A percentile compares a stretch with the other conserved stretches of the same genome.
These are phyloP conservation scores for Zygotorulaspora mrakii DNA, from an alignment of 1,139 yeast species.

Conservation along the genomic window DNA sequence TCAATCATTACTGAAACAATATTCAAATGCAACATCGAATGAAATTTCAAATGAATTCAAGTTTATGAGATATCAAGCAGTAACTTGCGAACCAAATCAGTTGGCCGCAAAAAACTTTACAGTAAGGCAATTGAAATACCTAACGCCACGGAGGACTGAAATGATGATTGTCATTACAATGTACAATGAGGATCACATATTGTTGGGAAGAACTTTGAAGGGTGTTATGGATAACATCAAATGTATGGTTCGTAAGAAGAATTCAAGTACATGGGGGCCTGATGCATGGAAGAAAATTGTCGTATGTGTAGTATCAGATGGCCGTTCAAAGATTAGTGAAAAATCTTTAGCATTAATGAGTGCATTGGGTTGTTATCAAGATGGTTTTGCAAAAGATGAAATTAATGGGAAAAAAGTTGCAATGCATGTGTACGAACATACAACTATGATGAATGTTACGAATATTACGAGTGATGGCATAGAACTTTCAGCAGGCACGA, in stretches of 20 bases:
- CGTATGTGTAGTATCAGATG: conserved; percentile 87
- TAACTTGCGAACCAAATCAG: conserved; percentile 79
- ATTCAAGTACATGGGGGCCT: conserved; percentile 72
- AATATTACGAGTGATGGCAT: conserved; percentile 66
- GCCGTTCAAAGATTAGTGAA: conserved; percentile 85
- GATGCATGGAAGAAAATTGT: conserved; percentile 94
- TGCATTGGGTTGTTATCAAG: conserved; percentile 93
- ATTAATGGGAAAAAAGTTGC: conserved; percentile 84
- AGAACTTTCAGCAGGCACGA: conserved; percentile 45
- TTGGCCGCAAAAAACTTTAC: conserved; percentile 71
- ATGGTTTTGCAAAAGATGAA: conserved; percentile 85
- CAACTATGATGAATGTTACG: conserved; percentile 57
- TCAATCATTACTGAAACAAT: conserved; percentile 48
- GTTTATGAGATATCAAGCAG: conserved; percentile 79
- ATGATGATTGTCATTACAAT: conserved; percentile 84
- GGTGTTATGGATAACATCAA: conserved; percentile 91
- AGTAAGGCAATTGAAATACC: conserved; percentile 64
- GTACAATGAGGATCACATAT: conserved; percentile 87
- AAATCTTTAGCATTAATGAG: conserved; percentile 80
- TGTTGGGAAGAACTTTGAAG: conserved; percentile 86
- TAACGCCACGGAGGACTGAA: conserved; percentile 78
- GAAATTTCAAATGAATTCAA: conserved; percentile 62
- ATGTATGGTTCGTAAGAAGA: conserved; percentile 67
- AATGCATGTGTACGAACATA: conserved; percentile 91
- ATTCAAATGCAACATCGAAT: conserved; percentile 40